Conservation (phyloP, 1,284 basidiomycete species). For the Vanrija humicola region DNA sequence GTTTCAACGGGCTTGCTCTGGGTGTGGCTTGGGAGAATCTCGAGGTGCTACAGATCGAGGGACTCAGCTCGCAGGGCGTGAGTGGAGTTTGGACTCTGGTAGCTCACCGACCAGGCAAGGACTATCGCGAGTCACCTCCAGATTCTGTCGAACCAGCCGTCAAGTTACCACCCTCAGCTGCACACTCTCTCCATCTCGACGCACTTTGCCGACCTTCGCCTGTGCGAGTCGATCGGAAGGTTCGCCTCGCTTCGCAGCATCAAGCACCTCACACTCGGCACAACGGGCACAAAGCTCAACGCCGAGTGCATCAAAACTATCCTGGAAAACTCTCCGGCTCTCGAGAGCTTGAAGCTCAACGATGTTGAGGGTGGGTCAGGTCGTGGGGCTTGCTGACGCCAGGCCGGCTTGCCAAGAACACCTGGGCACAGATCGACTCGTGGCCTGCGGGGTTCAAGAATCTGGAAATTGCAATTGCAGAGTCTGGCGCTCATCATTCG, state of each 20-base stretch:
- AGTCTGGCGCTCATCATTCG: conserved; percentile 25
- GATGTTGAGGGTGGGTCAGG: conserved; percentile 27
- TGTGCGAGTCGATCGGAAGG: conserved; percentile 19
- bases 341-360: conserved; percentile 20
- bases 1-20: conserved; percentile 11
- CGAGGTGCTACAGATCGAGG: conserved; percentile 14
- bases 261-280: conserved; percentile 22
- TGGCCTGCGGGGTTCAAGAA: conserved; percentile 22
- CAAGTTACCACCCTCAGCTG: background rate
- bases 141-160: conserved; percentile 10
- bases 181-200: conserved; percentile 24
- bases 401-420: conserved; percentile 33
- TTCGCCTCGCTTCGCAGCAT: conserved; percentile 22
- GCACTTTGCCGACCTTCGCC: conserved; percentile 24
- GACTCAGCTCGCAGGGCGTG: conserved; percentile 17
- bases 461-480: conserved; percentile 23
- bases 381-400: background rate
- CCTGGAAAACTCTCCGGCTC: conserved; percentile 17
- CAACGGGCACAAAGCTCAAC: conserved; percentile 27
- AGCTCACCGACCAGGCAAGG: conserved; percentile 16
- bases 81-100: background rate
- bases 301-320: conserved; percentile 22
- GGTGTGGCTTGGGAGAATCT: conserved; percentile 29
- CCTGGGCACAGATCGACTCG: conserved; percentile 23
- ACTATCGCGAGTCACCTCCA: conserved; percentile 20